These are phyloP conservation scores for Begonia fuchsioides DNA, from an alignment of 306 rosid genomes.

Conservation along the genomic window DNA sequence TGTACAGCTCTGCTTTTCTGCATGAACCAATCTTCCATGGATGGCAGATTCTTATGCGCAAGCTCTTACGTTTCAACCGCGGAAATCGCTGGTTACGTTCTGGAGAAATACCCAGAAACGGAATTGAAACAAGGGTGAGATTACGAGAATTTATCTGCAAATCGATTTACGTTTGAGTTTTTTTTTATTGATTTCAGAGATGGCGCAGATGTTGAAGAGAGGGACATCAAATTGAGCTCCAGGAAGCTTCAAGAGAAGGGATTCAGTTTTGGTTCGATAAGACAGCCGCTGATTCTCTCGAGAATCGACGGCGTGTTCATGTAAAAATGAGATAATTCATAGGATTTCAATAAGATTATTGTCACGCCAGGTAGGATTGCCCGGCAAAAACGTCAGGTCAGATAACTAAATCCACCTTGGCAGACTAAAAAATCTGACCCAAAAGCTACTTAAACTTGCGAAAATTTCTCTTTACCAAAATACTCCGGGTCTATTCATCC, in stretches of 20 bases:
- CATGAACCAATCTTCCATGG: slow-evolving; percentile 16
- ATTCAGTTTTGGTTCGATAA: slow-evolving; percentile 11
- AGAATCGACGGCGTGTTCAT: too few relatives aligned
- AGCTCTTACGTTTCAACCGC: slow-evolving; percentile 24
- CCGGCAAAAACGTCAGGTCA: too few relatives aligned
- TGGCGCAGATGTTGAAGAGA: slow-evolving; percentile 20
- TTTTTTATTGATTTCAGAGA: slow-evolving; percentile 17
- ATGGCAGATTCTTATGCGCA: slow-evolving; percentile 26
- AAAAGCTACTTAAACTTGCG: too few relatives aligned
- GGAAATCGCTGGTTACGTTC: slow-evolving; percentile 31
- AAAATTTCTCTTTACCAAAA: too few relatives aligned
- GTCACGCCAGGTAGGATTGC: too few relatives aligned
- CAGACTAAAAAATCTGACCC: too few relatives aligned
- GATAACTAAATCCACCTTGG: too few relatives aligned
- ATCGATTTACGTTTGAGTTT: not conserved
- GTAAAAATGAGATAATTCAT: too few relatives aligned
- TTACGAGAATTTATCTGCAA: too few relatives aligned
- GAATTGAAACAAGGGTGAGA: slow-evolving; percentile 31
- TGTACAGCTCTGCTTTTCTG: slow-evolving; percentile 26
- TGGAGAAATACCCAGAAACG: slow-evolving; percentile 18
- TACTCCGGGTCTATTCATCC: too few relatives aligned
- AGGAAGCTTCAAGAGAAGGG: slow-evolving; percentile 28
- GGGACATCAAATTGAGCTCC: slow-evolving; percentile 24
- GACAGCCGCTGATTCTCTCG: too few relatives aligned
- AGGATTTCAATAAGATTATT: too few relatives aligned